Evolutionary conservation across 345 rosid genomes (phyloP).

Genomic region (Hibiscus syriacus): DNA sequence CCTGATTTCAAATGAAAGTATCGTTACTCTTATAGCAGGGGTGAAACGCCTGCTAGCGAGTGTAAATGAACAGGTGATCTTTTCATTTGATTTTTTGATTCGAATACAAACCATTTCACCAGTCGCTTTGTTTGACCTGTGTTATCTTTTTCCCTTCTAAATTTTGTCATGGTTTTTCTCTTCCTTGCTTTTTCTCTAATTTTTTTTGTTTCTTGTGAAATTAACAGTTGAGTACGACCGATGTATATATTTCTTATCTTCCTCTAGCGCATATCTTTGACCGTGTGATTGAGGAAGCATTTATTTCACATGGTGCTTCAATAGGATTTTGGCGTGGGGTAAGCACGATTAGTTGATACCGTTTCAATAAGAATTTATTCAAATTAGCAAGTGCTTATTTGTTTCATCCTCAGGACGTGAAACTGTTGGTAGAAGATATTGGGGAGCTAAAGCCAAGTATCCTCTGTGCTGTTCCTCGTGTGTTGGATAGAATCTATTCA

Average conservation of each 20-base stretch:
- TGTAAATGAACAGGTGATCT: conserved; percentile 64
- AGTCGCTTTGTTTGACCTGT: neutral
- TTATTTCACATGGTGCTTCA: conserved; percentile 68
- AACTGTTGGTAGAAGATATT: conserved; percentile 77
- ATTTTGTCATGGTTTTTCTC: neutral
- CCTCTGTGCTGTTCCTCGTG: conserved; percentile 99
- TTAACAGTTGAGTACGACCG: conserved; percentile 52
- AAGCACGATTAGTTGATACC: conserved; percentile 22
- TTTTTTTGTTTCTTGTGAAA: conserved; percentile 7
- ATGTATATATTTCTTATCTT: conserved; percentile 88
- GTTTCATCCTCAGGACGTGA: conserved; percentile 64
- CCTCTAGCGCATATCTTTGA: conserved; percentile 98
- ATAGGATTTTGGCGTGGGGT: conserved; percentile 99
- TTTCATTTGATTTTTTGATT: conserved; percentile 1
- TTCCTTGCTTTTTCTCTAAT: neutral
- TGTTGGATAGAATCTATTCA: conserved; percentile 71
- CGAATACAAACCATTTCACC: neutral
- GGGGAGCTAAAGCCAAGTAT: conserved; percentile 84
- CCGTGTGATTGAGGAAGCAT: conserved; percentile 77
- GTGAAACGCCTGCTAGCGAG: conserved; percentile 45
- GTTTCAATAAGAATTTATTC: conserved; percentile 1
- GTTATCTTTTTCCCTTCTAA: neutral
- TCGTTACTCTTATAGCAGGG: conserved; percentile 72
- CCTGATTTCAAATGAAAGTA: conserved; percentile 82
- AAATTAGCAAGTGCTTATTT: conserved; percentile 6